Conservation (phyloP, 2,329 filamentous ascomycete species). For the Huntiella decipiens region DNA sequence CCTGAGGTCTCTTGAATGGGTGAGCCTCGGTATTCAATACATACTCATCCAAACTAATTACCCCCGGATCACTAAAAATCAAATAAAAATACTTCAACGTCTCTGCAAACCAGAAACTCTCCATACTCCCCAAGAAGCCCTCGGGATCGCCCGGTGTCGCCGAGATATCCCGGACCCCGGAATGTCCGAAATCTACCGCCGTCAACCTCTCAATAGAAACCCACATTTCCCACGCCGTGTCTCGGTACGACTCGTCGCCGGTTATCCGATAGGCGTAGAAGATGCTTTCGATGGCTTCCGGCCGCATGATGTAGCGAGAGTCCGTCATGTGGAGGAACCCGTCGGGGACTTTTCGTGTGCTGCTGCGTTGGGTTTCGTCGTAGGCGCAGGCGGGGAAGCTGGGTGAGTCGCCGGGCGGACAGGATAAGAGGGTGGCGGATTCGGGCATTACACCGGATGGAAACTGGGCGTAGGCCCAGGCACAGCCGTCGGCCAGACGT, state of each 20-base stretch:
- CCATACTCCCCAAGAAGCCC: slow-evolving; percentile 39
- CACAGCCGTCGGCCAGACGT: slow-evolving; percentile 34
- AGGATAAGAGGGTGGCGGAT: slow-evolving; percentile 27
- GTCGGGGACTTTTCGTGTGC: slow-evolving; percentile 22
- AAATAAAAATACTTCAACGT: slow-evolving; percentile 61
- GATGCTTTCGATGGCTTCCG: slow-evolving; percentile 33
- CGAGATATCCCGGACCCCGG: slow-evolving; percentile 23
- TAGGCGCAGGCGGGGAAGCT: slow-evolving; percentile 16
- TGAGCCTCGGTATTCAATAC: slow-evolving; percentile 40
- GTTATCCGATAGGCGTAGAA: slow-evolving; percentile 36
- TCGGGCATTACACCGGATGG: slow-evolving; percentile 41
- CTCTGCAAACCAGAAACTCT: slow-evolving; percentile 56
- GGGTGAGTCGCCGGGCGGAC: slow-evolving; percentile 18
- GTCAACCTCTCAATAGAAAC: slow-evolving; percentile 26
- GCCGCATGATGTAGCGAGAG: slow-evolving; percentile 29
- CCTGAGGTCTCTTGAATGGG: slow-evolving; percentile 19
- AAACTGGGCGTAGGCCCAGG: slow-evolving; percentile 36
- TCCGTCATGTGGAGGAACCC: slow-evolving; percentile 44
- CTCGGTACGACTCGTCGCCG: slow-evolving; percentile 26
- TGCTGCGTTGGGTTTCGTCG: slow-evolving; percentile 14
- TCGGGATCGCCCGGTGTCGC: slow-evolving; percentile 19
- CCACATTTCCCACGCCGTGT: slow-evolving; percentile 35
- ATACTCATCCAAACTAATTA: slow-evolving; percentile 48
- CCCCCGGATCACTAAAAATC: slow-evolving; percentile 45
- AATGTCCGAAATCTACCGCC: slow-evolving; percentile 27